Base-by-base conservation (phyloP, 176 grass and related monocot species). In the Elaeis guineensis region DNA sequence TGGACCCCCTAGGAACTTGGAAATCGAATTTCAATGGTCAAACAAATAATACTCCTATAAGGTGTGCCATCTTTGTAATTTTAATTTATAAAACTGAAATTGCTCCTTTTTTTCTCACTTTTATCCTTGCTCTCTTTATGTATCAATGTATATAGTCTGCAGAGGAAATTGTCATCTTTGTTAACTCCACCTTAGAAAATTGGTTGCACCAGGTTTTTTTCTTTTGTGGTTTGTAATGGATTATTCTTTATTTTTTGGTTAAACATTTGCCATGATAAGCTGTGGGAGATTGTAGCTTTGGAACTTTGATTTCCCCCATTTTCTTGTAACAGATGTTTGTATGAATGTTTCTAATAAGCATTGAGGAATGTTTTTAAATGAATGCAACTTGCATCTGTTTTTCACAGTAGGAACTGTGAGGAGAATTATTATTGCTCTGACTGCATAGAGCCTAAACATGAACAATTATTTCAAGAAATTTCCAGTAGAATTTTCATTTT, bases 11-110 rank as follows among this genome's bases (percentile, higher is more conserved):
- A 86, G 94, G 67, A 83, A 93, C 74, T 79, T 99, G 61, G 94
- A 99, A 79, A 99, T 99, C 8, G 94, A 99, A 59, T 99, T 99
- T 68, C 94, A 99, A 25, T 99, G 94, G 94, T 99, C 94, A 25
- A 99, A 99, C 76, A 99, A 99, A 85, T 99, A 72, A 76, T 49
- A 61, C 20, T 69, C 54, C 62, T 75, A 60, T 67, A 19, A 69
- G 16, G 56, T 76, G 75, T 82, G 54, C 44, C 19, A 17, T 64
- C 21, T 74, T 52, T 49, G n/a, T 80, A 88, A 68, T 70, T 83
- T 39, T 72, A 54, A 66, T 84, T 54, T 72, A 63, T 62, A 68
- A 79, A 57, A 65, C 73, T 52, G 54, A 77, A 72, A 79, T 28
- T 75, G 58, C 55, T 75, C 72, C 65, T 52, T 50, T 76, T 58